Conservation (phyloP, 306 rosid species). For the Prunus mume region DNA sequence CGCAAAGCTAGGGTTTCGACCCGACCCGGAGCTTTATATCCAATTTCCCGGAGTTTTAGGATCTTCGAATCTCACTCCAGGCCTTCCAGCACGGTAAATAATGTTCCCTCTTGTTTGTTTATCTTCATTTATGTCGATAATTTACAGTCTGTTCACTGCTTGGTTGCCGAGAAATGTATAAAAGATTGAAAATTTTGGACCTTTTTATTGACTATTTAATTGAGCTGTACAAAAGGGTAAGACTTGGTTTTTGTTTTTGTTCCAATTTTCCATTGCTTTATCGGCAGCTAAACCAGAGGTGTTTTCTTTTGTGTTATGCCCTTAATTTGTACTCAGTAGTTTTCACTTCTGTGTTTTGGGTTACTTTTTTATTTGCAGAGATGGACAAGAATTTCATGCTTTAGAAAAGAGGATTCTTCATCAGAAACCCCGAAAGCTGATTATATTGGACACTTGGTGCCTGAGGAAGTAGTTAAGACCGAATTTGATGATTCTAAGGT, state of each 20-base stretch:
- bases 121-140: neutral
- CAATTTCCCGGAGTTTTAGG: slow-evolving; percentile 51
- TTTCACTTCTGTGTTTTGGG: neutral
- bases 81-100: slow-evolving; percentile 38
- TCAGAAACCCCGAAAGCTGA: slow-evolving; percentile 56
- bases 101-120: neutral
- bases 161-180: neutral
- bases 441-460: slow-evolving; percentile 26
- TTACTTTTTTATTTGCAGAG: slow-evolving; percentile 46
- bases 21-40: slow-evolving; percentile 31
- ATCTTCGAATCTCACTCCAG: slow-evolving; percentile 51
- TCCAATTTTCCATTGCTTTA: neutral
- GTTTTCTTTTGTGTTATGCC: neutral
- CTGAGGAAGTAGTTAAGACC: slow-evolving; percentile 47
- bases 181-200: neutral
- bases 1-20: slow-evolving; percentile 39
- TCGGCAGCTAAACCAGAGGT: neutral
- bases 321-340: neutral
- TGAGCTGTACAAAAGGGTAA: neutral
- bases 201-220: neutral
- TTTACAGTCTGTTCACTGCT: neutral
- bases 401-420: slow-evolving; percentile 61
- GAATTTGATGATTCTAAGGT: slow-evolving; percentile 41
- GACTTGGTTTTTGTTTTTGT: neutral
- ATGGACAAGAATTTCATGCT: slow-evolving; percentile 60